These are phyloP conservation scores for Jamesozyma lodderae DNA, from an alignment of 805 yeast species.

Conservation along the genomic window DNA sequence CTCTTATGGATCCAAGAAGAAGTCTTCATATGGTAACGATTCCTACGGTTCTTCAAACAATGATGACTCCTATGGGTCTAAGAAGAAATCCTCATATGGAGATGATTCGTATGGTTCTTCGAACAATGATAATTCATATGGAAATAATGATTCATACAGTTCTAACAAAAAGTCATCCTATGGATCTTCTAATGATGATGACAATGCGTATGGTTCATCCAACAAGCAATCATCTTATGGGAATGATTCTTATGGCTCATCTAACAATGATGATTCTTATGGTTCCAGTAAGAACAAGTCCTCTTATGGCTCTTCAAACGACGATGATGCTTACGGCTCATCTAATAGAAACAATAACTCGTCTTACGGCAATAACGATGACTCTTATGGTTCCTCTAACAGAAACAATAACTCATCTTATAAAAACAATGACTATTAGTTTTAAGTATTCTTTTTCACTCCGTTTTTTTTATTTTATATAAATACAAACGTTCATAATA, in stretches of 20 bases:
- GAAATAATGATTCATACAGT: slow-evolving; percentile 21
- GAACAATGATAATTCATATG: slow-evolving; percentile 19
- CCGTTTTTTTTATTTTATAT: too few species aligned
- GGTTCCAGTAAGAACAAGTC: too few species aligned
- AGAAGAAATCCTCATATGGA: slow-evolving; percentile 11
- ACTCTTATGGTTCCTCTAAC: neutral
- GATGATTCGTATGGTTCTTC: slow-evolving; percentile 20
- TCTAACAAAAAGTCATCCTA: slow-evolving; percentile 14
- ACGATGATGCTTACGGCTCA: slow-evolving; percentile 14
- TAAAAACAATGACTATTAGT: slow-evolving; percentile 10
- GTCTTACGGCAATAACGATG: neutral
- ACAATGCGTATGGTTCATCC: slow-evolving; percentile 21
- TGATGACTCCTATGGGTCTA: slow-evolving; percentile 26
- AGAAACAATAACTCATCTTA: slow-evolving; percentile 7
- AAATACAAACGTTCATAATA: neutral
- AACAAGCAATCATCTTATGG: slow-evolving; percentile 16
- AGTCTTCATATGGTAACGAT: slow-evolving; percentile 12
- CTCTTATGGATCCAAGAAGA: slow-evolving; percentile 15
- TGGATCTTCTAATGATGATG: slow-evolving; percentile 6
- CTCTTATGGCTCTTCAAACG: slow-evolving; percentile 13
- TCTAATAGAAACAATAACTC: neutral
- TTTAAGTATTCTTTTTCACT: slow-evolving; percentile 7
- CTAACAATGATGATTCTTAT: slow-evolving; percentile 24
- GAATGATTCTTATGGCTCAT: slow-evolving; percentile 13
- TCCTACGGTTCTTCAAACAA: slow-evolving; percentile 17